phyloP scores from a whole-genome alignment of 2,329 filamentous ascomycete species.

The Monilinia fructigena region DNA sequence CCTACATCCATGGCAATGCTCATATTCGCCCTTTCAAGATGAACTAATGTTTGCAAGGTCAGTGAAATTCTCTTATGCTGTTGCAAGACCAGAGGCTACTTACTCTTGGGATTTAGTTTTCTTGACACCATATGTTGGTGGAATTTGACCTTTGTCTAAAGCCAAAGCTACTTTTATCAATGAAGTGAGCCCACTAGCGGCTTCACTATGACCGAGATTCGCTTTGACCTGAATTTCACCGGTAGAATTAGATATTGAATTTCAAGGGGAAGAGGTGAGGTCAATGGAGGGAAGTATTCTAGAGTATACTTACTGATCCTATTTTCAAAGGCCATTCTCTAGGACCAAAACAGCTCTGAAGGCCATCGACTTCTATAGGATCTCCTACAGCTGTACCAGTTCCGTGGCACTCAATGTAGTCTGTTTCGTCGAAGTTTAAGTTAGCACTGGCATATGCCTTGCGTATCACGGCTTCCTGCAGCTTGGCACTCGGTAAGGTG shows the following conservation, averaged over 20 bases:
- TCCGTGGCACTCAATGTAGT: conserved; percentile 23
- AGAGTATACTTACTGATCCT: neutral
- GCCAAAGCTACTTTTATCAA: conserved; percentile 11
- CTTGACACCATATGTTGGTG: neutral
- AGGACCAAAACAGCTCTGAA: neutral
- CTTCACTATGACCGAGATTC: conserved; percentile 28
- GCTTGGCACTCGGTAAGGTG: conserved; percentile 50
- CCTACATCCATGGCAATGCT: neutral
- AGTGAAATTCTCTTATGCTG: neutral
- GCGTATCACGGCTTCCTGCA: conserved; percentile 40
- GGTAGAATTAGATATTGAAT: neutral
- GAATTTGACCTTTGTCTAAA: neutral
- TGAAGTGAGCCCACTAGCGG: conserved; percentile 5
- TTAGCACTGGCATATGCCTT: conserved; percentile 21
- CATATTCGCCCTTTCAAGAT: neutral
- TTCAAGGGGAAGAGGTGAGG: neutral
- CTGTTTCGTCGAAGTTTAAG: conserved; percentile 13
- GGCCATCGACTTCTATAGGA: conserved; percentile 24
- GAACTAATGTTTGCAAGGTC: neutral
- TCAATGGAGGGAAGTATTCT: no score
- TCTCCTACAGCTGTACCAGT: conserved; percentile 31
- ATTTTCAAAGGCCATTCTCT: neutral
- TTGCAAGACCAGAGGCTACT: neutral
- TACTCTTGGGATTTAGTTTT: conserved; percentile 5
- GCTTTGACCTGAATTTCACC: neutral